Evolutionary conservation across 768 basidiomycete genomes (phyloP), one percentile per base, ranked within the genome.

Genomic region (Agaricus blazei): DNA sequence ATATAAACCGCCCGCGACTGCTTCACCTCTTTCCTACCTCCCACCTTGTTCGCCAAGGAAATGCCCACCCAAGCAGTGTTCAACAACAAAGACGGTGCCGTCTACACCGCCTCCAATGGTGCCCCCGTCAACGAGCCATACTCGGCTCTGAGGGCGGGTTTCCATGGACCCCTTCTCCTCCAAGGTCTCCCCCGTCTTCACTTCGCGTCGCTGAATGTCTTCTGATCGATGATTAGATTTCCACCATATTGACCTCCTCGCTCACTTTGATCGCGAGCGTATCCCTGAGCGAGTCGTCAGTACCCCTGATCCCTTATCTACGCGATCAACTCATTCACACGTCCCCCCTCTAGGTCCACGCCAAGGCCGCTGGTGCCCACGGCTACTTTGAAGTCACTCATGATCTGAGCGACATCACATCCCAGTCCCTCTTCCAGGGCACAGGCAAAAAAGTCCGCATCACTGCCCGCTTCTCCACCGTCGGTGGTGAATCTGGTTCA

Each of bases 211-310:
- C 53, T 51, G 50, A 43, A 34, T n/a, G 36, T 66, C 60, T 54
- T 46, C 42, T 53, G 53, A 57, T 54, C 58, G 50, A 46, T 14
- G 29, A 23, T 14, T 49, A 89, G 90, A 93, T 68, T 93, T 92
- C 75, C 87, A 91, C 70, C 84, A 90, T 71, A 87, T 95, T 65
- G 92, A 93, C 72, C 76, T 88, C 48, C 83, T 98, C 59, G 86
- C 91, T 14, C 94, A 96, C 75, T 94, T 95, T 64, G 90, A 92
- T 69, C 86, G 91, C 57, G 94, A 97, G 72, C 88, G 96, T 68
- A 96, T 98, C 65, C 96, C 95, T 14, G 93, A 96, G 78, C 91
- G 93, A 70, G 87, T 91, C 60, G 93, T 87, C 69, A 61, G 83
- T 76, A 12, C 15, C 34, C 24, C 27, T 38, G 36, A 43, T 28